Base-by-base conservation (phyloP, 495 filamentous ascomycete genomes). In the Durotheca rogersii region DNA sequence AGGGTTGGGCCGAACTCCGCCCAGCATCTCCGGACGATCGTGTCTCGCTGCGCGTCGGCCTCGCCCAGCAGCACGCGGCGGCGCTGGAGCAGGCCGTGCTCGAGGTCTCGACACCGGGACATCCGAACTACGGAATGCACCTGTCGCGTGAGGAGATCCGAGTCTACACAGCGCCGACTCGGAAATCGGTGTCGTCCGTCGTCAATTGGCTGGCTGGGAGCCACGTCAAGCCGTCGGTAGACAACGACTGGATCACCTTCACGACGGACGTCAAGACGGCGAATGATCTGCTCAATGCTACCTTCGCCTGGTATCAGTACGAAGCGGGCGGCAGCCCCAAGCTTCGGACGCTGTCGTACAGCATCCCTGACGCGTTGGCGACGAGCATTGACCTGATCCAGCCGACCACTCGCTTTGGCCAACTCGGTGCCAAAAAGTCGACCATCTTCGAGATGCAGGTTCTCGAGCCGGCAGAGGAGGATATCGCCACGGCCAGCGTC, bases 331-430 rank as follows among this genome's bases (percentile, higher is more conserved):
- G 54, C 35, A 59, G 51, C 6, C 58, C 61, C 14, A 61, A 56
- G 58, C 67, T 86, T 25, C 73, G 84, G 14, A 82, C 82, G 0
- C 67, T 81, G 0, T 56, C 67, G 31, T 86, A 86, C 56, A 83
- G 81, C 0, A 67, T 86, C 10, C 84, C 82, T 1, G 60, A 64
- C 10, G 58, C 71, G 3, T 64, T 86, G 17, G 61, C 61, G 16
- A 42, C 59, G 3, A 64, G 71, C 52, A 76, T 86, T 42, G 76
- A 82, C 39, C 65, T 85, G 37, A 76, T 86, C 44, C 70, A 76
- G 35, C 83, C 83, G 0, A 83, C 81, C 1, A 81, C 77, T 15
- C 76, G 70, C 42, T 85, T 86, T 50, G 61, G 61, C 14, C 61
- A 62, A 44, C 58, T 65, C 25, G 61, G 53, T 19, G 53, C 61